Percentiles rank a stretch among this genome's conserved stretches.
phyloP scores from a whole-genome alignment of 2,329 filamentous ascomycete genomes.

The Penicillium nordicum region DNA sequence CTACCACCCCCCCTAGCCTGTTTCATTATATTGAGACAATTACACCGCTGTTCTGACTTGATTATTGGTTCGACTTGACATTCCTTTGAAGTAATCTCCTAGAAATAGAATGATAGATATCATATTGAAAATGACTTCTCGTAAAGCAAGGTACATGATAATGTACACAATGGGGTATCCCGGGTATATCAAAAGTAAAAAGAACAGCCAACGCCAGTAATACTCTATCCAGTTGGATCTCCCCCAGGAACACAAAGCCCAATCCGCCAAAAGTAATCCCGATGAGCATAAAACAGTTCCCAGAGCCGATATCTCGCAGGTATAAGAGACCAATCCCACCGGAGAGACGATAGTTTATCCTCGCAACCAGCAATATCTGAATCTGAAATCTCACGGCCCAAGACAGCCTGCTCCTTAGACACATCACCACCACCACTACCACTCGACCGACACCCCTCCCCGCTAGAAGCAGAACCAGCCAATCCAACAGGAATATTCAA shows the following conservation, averaged over 20 bases:
- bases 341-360: conserved; percentile 4
- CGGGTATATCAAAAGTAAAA: not conserved
- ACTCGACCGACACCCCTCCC: conserved; percentile 1
- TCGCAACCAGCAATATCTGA: conserved; percentile 11
- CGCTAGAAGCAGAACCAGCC: not conserved
- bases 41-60: not conserved
- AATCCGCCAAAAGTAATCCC: conserved; percentile 94
- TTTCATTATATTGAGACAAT: not conserved
- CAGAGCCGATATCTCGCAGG: conserved; percentile 70
- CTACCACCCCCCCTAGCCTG: not conserved
- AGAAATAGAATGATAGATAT: not conserved
- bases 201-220: not conserved
- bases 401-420: conserved; percentile 10
- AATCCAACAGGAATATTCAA: conserved; percentile 4
- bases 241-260: conserved; percentile 84
- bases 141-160: not conserved
- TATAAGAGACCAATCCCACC: conserved; percentile 25
- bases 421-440: not conserved
- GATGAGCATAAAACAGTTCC: conserved; percentile 87
- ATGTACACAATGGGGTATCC: not conserved
- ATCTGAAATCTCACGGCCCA: conserved; percentile 23
- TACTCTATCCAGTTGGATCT: conserved; percentile 28
- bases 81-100: not conserved
- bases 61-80: not conserved
- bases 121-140: not conserved